These are phyloP conservation scores for Blastobotrys ciferrii DNA, from an alignment of 1,139 yeast genomes.

Conservation along the genomic window DNA sequence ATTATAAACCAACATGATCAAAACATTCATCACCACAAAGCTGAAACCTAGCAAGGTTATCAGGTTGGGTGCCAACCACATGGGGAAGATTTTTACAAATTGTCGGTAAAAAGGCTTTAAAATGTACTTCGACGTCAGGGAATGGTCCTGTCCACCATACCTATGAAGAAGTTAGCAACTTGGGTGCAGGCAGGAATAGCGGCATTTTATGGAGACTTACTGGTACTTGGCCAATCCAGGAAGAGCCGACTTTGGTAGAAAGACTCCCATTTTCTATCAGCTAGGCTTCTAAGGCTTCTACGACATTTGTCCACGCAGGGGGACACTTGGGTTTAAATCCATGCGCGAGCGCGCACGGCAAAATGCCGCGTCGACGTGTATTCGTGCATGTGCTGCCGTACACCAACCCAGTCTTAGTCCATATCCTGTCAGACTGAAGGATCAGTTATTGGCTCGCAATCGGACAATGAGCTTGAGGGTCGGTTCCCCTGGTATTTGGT, in stretches of 20 bases:
- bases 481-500: too few relatives aligned
- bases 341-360: conserved; percentile 5
- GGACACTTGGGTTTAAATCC: neutral
- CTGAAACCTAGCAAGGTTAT: conserved; percentile 76
- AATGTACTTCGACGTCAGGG: conserved; percentile 68
- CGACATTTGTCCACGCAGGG: neutral
- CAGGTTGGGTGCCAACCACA: conserved; percentile 81
- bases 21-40: conserved; percentile 64
- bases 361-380: neutral
- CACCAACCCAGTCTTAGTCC: neutral
- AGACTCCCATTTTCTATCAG: conserved; percentile 58
- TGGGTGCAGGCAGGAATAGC: neutral
- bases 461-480: too few relatives aligned
- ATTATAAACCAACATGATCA: conserved; percentile 68
- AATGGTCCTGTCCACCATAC: conserved; percentile 76
- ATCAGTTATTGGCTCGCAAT: too few relatives aligned
- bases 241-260: conserved; percentile 60
- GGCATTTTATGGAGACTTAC: conserved; percentile 40
- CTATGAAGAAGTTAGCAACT: conserved; percentile 21
- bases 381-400: neutral
- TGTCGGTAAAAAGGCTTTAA: conserved; percentile 70
- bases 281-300: too few relatives aligned
- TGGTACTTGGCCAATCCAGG: conserved; percentile 66
- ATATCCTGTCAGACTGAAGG: neutral
- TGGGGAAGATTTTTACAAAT: conserved; percentile 73